Evolutionary conservation across 1,139 yeast species (phyloP), one percentile per base, ranked within the genome.

Genomic region (Nakaseomyces glabratus): DNA sequence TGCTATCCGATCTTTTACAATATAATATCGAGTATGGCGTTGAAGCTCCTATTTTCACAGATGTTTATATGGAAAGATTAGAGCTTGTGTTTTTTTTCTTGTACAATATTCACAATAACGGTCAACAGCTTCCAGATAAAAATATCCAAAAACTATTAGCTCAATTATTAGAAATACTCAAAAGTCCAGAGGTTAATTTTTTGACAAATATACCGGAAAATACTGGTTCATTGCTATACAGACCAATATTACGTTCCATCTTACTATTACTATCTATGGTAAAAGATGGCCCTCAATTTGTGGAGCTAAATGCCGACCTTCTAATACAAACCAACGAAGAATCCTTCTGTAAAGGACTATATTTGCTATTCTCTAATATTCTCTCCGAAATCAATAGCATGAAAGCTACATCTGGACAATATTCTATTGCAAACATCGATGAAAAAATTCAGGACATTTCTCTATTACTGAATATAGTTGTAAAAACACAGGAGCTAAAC

Each of bases 11-110:
- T 23, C 62, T 82, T 20, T 58, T 85, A 33, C 63, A 65, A 36
- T 62, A 69, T 10, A 73, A 75, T 41, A 63, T 70, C 24, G 60
- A 65, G 1, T 76, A 73, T 44, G 82, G 80, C 3, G 58, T 66
- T 4, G 68, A 73, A 3, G 60, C 70, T 1, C 65, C 68, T 1
- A 38, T 68, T 7, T 71, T 76, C 47, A 59, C 62, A 5, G 70
- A 68, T 15, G 63, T 81, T 1, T 76, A 68, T 46, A 66, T 69
- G 35, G 82, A 73, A 35, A 68, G 94, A 34, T 63, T 77, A 29
- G 88, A 82, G 46, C 58, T 82, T 39, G 71, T 84, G 1, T 85
- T 85, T 51, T 76, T 71, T 49, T 65, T 84, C 29, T 58, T 71
- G 29, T 73, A 73, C 50, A 66, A 72, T 35, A 52, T 65, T 24